Conservation (phyloP, 805 yeast species). For the Ogataea pini region DNA sequence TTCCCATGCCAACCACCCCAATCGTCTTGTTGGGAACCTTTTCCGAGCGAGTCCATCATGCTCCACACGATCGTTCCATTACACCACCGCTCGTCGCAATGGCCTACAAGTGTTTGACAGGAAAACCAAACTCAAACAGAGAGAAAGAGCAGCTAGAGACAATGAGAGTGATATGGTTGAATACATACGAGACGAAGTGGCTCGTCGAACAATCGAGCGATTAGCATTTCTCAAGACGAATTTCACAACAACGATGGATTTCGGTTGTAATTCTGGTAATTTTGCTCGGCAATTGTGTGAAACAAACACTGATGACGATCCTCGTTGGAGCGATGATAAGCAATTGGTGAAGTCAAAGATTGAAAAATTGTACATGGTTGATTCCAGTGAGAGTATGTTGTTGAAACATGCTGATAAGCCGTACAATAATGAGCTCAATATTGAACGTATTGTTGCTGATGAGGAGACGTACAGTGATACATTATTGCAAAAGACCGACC, state of each 20-base stretch:
- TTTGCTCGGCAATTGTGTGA: slow-evolving; percentile 38
- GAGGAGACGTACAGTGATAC: slow-evolving; percentile 61
- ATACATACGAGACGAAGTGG: slow-evolving; percentile 73
- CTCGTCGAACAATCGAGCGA: slow-evolving; percentile 70
- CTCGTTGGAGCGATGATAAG: slow-evolving; percentile 53
- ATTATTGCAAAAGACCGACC: slow-evolving; percentile 38
- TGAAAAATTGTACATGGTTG: slow-evolving; percentile 62
- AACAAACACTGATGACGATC: slow-evolving; percentile 37
- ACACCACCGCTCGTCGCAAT: too few species aligned
- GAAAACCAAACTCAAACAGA: slow-evolving; percentile 58
- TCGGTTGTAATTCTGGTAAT: slow-evolving; percentile 75
- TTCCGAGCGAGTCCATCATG: too few species aligned
- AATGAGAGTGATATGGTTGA: slow-evolving; percentile 58
- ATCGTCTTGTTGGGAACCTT: too few species aligned
- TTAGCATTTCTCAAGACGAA: slow-evolving; percentile 69
- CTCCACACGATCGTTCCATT: too few species aligned
- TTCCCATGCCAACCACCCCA: too few species aligned
- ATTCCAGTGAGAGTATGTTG: slow-evolving; percentile 56
- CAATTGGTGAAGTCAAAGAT: slow-evolving; percentile 52
- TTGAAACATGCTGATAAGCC: slow-evolving; percentile 49
- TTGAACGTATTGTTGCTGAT: slow-evolving; percentile 59
- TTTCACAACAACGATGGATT: slow-evolving; percentile 61
- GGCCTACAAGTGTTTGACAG: slow-evolving; percentile 63
- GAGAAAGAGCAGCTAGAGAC: slow-evolving; percentile 50
- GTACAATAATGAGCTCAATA: slow-evolving; percentile 45